These are phyloP conservation scores for Phialemoniopsis sp. DNA, from an alignment of 2,329 filamentous ascomycete genomes.

Conservation along the genomic window DNA sequence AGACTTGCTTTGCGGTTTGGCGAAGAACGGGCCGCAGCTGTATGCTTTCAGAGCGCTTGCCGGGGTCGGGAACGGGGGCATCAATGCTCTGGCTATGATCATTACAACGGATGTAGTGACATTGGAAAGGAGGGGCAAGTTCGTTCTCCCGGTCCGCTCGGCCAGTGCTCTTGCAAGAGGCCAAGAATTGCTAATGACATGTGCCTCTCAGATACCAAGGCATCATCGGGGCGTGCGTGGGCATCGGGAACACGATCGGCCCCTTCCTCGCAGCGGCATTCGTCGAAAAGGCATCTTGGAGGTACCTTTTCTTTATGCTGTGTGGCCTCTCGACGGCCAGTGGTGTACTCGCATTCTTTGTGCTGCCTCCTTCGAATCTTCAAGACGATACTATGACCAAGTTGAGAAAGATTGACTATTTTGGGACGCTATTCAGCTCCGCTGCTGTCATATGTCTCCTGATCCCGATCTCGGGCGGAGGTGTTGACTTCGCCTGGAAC, in stretches of 20 bases:
- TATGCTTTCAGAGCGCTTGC: conserved; percentile 25
- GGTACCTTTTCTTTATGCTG: conserved; percentile 42
- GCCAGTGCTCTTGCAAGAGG: background rate
- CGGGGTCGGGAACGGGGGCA: conserved; percentile 28
- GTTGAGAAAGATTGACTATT: conserved; percentile 55
- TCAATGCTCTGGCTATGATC: conserved; percentile 26
- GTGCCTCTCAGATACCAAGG: too few relatives aligned
- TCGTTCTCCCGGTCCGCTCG: conserved; percentile 8
- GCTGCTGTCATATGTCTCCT: conserved; percentile 52
- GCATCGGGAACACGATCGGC: conserved; percentile 37
- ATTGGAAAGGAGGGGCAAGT: conserved; percentile 25
- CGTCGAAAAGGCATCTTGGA: conserved; percentile 19
- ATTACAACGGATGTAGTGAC: conserved; percentile 28
- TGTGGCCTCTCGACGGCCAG: too few relatives aligned
- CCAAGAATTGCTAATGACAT: too few relatives aligned
- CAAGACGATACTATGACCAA: conserved; percentile 43
- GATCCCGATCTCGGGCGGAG: conserved; percentile 79
- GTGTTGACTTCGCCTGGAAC: conserved; percentile 68
- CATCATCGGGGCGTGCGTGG: conserved; percentile 36
- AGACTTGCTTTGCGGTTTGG: conserved; percentile 23
- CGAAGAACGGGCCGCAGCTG: conserved; percentile 17
- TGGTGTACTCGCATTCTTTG: too few relatives aligned
- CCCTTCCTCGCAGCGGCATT: conserved; percentile 42
- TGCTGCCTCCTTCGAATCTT: too few relatives aligned
- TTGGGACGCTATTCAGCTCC: conserved; percentile 49